Base-by-base conservation (phyloP, 2,329 filamentous ascomycete genomes). In the Byssochlamys sp. region DNA sequence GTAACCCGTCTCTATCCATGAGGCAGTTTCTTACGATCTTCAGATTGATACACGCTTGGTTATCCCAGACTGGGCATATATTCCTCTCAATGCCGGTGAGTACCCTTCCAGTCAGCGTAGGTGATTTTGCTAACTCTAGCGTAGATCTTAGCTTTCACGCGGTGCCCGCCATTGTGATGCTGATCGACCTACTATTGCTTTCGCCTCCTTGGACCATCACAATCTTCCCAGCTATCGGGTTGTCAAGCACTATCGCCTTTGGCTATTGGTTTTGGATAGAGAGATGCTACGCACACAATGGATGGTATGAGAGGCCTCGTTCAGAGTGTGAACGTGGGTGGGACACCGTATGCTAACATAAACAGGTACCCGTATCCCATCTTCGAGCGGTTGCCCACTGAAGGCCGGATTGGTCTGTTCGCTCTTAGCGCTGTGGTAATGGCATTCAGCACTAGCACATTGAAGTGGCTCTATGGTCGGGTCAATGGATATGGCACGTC, bases 291-390 rank as follows among this genome's bases (percentile, higher is more conserved):
- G 65, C 70, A 10, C 72, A 78, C 57, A 86, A 86, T 63, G 80
- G 82, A 56, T 85, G 80, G 71, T 85, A 80, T 60, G 78, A 76
- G 6, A 4, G 19, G 35, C 26, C 27, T 25, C 3, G 19, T 33
- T 10, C 29, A 11, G 19, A 31, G 11, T 25, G 35, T 35, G 19
- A 6, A 11, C n/a, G 6, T 12, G 19, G 27, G 7, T 27, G 29
- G 29, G 26, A 31, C 6, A 19, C 1, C 12, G 6, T 54, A 24
- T 12, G 1, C n/a, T 62, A 26, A 65, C 54, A 39, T 39, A 9
- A 25, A 71, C 64, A 88, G 85, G 78, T 95, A 95, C 65, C 90
- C 91, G 0, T 96, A 96, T 71, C 91, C 91, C 1, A 80, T 96
- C 27, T 92, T 96, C 62, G 85, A 79, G 7, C 69, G 88, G 51